phyloP scores from a whole-genome alignment of 148 eudicot genomes.

The Rhododendron vialii region DNA sequence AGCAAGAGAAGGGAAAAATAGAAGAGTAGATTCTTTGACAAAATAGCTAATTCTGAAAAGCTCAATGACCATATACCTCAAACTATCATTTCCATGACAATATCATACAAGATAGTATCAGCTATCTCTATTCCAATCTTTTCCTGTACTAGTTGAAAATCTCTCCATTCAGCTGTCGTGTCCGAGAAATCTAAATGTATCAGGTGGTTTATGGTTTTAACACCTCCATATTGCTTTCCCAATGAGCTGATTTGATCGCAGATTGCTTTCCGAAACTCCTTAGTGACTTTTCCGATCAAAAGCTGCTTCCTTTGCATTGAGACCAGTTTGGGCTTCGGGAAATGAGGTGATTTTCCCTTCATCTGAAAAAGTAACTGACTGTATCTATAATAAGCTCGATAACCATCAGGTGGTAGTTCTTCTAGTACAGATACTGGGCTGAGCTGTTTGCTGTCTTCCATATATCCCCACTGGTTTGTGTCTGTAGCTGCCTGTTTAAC shows the following conservation, averaged over 20 bases:
- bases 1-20: background rate
- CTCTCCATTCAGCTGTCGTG: background rate
- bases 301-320: conserved; percentile 2
- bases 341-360: background rate
- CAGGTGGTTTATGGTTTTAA: background rate
- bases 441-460: conserved; percentile 9
- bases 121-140: conserved; percentile 5
- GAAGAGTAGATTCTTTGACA: background rate
- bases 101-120: background rate
- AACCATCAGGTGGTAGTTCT: conserved; percentile 13
- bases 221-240: background rate
- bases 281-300: background rate
- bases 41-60: background rate
- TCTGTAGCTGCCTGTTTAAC: conserved; percentile 1
- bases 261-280: conserved; percentile 7
- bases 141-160: background rate
- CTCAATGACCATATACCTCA: conserved; percentile 4
- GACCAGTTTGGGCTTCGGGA: conserved; percentile 1
- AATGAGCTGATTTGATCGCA: conserved; percentile 1
- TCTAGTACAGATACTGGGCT: conserved; percentile 12
- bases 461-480: background rate
- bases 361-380: background rate
- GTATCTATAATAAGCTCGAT: background rate
- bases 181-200: background rate
- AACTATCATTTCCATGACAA: background rate